Evolutionary conservation across 257 asterid genomes (phyloP).

Genomic region (Gentiana dahurica): DNA sequence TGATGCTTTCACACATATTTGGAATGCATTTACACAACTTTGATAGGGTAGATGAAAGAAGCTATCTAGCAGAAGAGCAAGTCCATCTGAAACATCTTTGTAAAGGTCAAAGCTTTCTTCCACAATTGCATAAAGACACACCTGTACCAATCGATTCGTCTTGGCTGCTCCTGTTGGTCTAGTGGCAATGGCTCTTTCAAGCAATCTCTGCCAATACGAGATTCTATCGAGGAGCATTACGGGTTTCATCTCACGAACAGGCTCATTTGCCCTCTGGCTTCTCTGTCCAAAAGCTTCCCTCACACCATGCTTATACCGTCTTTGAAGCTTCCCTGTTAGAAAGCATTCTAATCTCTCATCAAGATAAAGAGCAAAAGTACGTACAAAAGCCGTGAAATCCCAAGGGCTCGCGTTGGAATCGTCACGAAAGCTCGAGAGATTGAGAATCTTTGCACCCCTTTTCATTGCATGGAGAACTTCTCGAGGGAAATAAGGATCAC

Average conservation of each 20-base stretch:
- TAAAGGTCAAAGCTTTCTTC: constrained; percentile 75
- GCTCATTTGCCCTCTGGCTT: constrained; percentile 32
- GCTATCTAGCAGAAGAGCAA: constrained; percentile 49
- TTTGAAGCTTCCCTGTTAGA: constrained; percentile 64
- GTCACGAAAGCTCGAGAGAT: constrained; percentile 57
- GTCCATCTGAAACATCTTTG: constrained; percentile 66
- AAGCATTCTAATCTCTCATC: constrained; percentile 82
- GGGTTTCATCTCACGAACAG: constrained; percentile 57
- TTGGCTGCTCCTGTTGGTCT: constrained; percentile 65
- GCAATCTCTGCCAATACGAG: constrained; percentile 65
- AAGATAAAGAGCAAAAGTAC: constrained; percentile 72
- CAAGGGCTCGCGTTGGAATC: constrained; percentile 76
- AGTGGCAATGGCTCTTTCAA: constrained; percentile 66
- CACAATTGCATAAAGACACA: constrained; percentile 52
- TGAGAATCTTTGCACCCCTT: constrained; percentile 68
- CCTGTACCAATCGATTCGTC: constrained; percentile 40
- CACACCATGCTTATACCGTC: constrained; percentile 25
- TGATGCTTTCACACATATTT: constrained; percentile 55
- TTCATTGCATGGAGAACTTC: constrained; percentile 89
- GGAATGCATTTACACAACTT: constrained; percentile 53
- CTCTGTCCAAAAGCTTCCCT: constrained; percentile 14
- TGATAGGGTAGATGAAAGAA: constrained; percentile 64
- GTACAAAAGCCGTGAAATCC: constrained; percentile 78
- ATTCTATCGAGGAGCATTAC: constrained; percentile 59
- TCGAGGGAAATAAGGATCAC: constrained; percentile 82